Evolutionary conservation across 257 asterid species (phyloP).

Genomic region (Fraxinus anomala): DNA sequence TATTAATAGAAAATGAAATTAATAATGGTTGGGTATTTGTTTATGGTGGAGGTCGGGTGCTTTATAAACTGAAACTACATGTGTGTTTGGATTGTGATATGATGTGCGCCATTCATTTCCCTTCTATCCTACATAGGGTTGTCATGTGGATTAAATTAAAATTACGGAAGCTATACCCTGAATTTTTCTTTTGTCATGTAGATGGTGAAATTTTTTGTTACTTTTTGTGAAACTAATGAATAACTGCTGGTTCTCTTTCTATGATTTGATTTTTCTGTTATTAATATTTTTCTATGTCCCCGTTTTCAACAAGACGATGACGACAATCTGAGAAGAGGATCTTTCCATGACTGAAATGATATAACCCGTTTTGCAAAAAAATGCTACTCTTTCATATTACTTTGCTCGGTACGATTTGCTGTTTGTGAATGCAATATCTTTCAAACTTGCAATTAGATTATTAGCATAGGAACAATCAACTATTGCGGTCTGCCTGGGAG

Average conservation of each 20-base stretch:
- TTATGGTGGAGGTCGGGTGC: not conserved
- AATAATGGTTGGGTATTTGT: not conserved
- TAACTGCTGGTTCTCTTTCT: not conserved
- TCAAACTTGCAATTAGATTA: not conserved
- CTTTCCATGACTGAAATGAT: not conserved
- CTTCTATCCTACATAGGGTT: not conserved
- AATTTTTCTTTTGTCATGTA: not conserved
- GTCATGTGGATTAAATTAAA: not conserved
- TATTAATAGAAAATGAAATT: not conserved
- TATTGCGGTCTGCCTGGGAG: not conserved
- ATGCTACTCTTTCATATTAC: not conserved
- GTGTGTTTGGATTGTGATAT: not conserved
- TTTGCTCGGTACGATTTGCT: not conserved
- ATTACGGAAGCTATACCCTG: not conserved
- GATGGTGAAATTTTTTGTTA: not conserved
- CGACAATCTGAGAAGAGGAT: not conserved
- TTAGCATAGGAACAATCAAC: not conserved
- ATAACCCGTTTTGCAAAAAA: not conserved
- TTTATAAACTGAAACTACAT: not conserved
- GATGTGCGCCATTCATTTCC: not conserved
- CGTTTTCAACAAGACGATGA: not conserved
- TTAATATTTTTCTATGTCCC: slow-evolving; percentile 2
- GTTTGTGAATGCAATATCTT: not conserved
- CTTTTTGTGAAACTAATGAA: not conserved
- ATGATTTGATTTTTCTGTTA: not conserved